Percentiles rank a stretch among this genome's conserved stretches.
phyloP scores from a whole-genome alignment of 495 filamentous ascomycete species.

The Podospora sp. region DNA sequence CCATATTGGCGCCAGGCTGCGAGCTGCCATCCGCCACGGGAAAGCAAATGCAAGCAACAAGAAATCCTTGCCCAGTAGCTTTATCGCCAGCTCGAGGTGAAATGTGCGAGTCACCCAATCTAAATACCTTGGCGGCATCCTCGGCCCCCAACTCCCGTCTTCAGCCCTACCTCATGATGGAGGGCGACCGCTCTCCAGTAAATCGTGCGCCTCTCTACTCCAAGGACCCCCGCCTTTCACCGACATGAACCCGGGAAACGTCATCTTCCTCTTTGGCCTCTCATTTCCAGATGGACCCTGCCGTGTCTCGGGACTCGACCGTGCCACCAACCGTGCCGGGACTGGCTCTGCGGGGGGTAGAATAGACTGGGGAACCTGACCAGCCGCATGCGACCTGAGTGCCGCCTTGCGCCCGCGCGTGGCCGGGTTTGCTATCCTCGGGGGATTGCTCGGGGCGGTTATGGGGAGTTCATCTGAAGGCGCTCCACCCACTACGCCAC shows the following conservation, averaged over 20 bases:
- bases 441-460: constrained; percentile 8
- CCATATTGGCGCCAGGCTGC: background rate
- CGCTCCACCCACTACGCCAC: background rate
- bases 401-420: constrained; percentile 54
- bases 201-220: constrained; percentile 56
- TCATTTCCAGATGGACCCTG: constrained; percentile 20
- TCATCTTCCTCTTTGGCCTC: constrained; percentile 34
- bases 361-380: constrained; percentile 44
- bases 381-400: constrained; percentile 50
- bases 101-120: background rate
- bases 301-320: constrained; percentile 13
- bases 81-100: background rate
- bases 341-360: constrained; percentile 34
- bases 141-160: constrained; percentile 5
- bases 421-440: constrained; percentile 46
- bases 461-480: background rate
- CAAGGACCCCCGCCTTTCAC: constrained; percentile 51
- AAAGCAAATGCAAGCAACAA: background rate
- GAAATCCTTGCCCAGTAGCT: background rate
- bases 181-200: constrained; percentile 50
- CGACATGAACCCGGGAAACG: constrained; percentile 43
- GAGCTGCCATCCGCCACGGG: background rate
- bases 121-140: background rate
- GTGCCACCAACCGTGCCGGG: constrained; percentile 7
- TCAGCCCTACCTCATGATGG: constrained; percentile 18